phyloP scores from a whole-genome alignment of 148 eudicot genomes.

The Polygonum maritimum region DNA sequence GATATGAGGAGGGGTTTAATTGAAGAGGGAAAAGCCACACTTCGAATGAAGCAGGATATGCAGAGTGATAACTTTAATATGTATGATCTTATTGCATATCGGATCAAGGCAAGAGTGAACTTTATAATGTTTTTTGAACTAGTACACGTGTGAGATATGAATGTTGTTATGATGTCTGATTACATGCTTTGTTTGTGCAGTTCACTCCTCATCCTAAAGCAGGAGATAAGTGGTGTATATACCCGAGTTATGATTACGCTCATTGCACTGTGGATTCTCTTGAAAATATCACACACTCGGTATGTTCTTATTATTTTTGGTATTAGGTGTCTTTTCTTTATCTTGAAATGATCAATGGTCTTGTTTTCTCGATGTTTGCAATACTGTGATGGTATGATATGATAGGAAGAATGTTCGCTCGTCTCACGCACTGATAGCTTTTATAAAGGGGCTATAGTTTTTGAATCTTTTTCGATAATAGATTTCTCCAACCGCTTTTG shows the following conservation, averaged over 20 bases:
- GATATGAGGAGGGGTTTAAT: conserved; percentile 86
- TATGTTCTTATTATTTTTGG: conserved; percentile 18
- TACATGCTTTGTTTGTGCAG: conserved; percentile 25
- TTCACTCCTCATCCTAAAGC: conserved; percentile 97
- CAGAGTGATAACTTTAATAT: conserved; percentile 85
- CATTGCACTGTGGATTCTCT: conserved; percentile 96
- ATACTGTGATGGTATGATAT: background rate
- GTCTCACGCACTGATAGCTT: background rate
- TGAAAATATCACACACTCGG: conserved; percentile 91
- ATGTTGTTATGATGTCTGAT: background rate
- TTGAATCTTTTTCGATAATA: background rate
- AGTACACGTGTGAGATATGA: background rate
- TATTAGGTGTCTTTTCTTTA: background rate
- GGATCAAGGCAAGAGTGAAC: conserved; percentile 72
- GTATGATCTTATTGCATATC: conserved; percentile 97
- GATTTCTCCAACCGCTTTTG: background rate
- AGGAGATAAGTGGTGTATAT: conserved; percentile 95
- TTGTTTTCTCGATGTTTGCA: background rate
- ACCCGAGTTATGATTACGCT: conserved; percentile 90
- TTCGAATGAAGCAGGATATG: conserved; percentile 98
- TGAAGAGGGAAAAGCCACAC: conserved; percentile 98
- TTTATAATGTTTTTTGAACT: background rate
- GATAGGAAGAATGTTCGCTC: too few relatives aligned
- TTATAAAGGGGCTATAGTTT: background rate
- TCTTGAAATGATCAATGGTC: background rate